Base-by-base conservation (phyloP, 1,284 basidiomycete genomes). In the Boletus hoseneyae region DNA sequence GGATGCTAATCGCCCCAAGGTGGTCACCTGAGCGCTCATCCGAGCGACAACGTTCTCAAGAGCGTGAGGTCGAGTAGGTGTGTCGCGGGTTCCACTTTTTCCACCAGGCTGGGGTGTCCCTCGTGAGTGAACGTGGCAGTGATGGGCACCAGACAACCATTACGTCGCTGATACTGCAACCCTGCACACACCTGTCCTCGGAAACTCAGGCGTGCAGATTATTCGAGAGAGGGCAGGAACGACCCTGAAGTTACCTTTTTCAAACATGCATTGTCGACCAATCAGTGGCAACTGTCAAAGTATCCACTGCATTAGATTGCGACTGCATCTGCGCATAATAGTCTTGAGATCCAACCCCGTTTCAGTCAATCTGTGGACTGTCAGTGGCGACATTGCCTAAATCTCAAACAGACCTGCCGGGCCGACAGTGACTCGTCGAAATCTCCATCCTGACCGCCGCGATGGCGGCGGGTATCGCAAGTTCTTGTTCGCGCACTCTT, bases 381-480 rank as follows among this genome's bases (percentile, higher is more conserved):
- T 33, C 37, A 18, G 25, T 41, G n/a, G 18, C 9, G 46, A 30
- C 13, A 27, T 27, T 34, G 27, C 32, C 35, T 40, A 37, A 21
- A 42, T 44, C 8, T 39, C 35, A 21, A 43, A 42, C 30, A 44
- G 48, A 15, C 39, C 51, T 51, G 30, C 37, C 12, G 36, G 15
- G 12, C 29, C 29, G 23, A 25, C 5, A 15, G 34, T n/a, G n/a
- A n/a, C n/a, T 42, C 15, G 51, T 42, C 41, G 40, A 45, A 48
- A 65, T 63, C 49, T 63, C 56, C 59, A 63, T 54, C 43, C 38
- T 60, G 34, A 10, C 59, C 57, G 62, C 57, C 48, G 57, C 60
- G 63, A 66, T 50, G 63, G 60, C 63, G 51, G 53, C 60, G 60
- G 63, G 52, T 13, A 41, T 18, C 13, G 32, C 36, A 33, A 38